phyloP scores from a whole-genome alignment of 2,329 filamentous ascomycete genomes.

The Colletotrichum cordylinicola region DNA sequence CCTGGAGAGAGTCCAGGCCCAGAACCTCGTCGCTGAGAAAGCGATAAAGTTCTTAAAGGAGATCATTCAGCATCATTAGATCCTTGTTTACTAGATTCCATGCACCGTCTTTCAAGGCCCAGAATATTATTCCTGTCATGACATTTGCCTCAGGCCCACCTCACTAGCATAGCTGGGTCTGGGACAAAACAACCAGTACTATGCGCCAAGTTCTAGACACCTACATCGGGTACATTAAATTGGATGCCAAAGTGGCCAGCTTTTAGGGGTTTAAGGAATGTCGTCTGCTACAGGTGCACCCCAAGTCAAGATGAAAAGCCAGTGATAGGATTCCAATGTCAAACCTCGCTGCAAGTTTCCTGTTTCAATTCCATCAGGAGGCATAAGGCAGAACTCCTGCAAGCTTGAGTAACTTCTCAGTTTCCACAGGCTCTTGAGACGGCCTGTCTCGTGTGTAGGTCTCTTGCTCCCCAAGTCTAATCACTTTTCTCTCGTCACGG shows the following conservation, averaged over 20 bases:
- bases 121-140: no score
- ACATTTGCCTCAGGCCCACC: background rate
- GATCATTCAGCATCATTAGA: background rate
- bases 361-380: background rate
- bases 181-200: background rate
- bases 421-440: background rate
- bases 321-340: background rate
- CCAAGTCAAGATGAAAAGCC: background rate
- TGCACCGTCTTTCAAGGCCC: background rate
- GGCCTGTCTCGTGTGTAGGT: background rate
- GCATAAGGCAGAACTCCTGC: background rate
- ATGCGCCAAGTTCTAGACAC: background rate
- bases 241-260: background rate
- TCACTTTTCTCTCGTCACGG: background rate
- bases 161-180: background rate
- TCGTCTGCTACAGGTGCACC: rapidly evolving
- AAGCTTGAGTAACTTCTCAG: background rate
- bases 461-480: background rate
- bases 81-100: background rate
- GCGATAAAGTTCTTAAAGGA: background rate
- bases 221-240: background rate
- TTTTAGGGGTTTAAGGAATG: background rate
- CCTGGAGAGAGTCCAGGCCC: background rate
- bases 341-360: rapidly evolving
- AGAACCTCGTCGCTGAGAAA: background rate